Conservation (phyloP, 2,329 filamentous ascomycete species). For the Aspergillus carbonarius region DNA sequence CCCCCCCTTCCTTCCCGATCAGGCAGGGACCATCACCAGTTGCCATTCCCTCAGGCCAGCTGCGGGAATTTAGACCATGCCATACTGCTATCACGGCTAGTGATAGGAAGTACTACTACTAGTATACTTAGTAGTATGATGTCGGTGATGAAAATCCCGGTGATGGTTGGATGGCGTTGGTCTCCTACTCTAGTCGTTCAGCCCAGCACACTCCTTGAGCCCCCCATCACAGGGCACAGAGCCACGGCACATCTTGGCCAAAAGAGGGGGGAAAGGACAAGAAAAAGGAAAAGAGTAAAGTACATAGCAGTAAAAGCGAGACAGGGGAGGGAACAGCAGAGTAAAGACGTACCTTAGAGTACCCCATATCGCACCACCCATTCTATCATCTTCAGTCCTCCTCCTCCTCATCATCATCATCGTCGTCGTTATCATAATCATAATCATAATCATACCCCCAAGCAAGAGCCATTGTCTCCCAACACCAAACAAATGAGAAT, state of each 20-base stretch:
- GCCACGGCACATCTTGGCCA: no score
- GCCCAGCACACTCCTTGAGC: neutral
- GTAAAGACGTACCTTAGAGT: no score
- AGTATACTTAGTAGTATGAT: neutral
- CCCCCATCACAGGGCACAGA: no score
- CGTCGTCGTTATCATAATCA: neutral
- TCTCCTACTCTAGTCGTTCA: neutral
- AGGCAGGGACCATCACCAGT: neutral
- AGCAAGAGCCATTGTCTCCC: neutral
- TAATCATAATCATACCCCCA: neutral
- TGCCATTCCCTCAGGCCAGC: neutral
- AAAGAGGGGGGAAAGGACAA: no score
- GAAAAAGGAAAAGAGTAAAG: no score
- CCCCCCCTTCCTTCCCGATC: neutral
- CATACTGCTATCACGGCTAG: no score
- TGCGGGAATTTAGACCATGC: neutral
- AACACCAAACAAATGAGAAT: neutral
- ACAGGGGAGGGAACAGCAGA: no score
- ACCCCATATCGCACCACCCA: neutral
- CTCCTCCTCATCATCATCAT: neutral
- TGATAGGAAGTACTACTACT: no score
- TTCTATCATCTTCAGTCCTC: neutral
- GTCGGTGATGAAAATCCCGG: neutral
- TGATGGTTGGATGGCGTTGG: neutral
- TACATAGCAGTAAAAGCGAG: no score